Base-by-base conservation (phyloP, 2,329 filamentous ascomycete genomes). In the Phialophora verrucosa region DNA sequence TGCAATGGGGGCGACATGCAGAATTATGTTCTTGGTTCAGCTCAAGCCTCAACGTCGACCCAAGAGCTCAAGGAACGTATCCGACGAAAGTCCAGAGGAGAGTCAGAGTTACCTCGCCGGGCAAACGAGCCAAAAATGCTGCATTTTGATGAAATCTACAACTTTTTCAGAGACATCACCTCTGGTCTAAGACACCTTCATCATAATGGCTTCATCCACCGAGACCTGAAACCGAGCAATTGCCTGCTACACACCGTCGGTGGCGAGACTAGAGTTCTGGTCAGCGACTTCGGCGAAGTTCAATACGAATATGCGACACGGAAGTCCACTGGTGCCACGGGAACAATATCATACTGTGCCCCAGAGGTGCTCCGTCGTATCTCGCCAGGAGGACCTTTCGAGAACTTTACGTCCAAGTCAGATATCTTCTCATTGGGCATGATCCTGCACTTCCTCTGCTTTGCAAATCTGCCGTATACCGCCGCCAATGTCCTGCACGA, bases 361-460 rank as follows among this genome's bases (percentile, higher is more conserved):
- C 95, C 95, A 0, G 95, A 99, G 78, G 96, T 99, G 0, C 82
- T 99, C 32, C 88, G 86, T 59, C 85, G 86, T 71, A 89, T 84
- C 42, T 78, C 76, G 51, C 79, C 85, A 0, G 83, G 83, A 31
- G 94, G 94, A 0, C 85, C 85, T 0, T 94, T 91, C 73, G 93
- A 91, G 7, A 97, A 98, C 75, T 99, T 99, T 74, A 97, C 93
- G 0, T 93, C 92, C 29, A 99, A 98, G 75, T 97, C 93, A 0
- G 95, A 99, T 75, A 91, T 99, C n/a, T 99, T 99, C 78, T 97
- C 93, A 0, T 82, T 99, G 0, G 95, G 95, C 57, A 97, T 99
- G 94, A 98, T 98, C 63, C 84, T 99, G 3, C 96, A 98, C 77
- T 99, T 99, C 75, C 90, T 99, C 84, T 99, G 95, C 76, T 99